A percentile compares a stretch with the other conserved stretches of the same genome.
phyloP scores from a whole-genome alignment of 768 basidiomycete genomes.

The Porpolomopsis calyptriformis region DNA sequence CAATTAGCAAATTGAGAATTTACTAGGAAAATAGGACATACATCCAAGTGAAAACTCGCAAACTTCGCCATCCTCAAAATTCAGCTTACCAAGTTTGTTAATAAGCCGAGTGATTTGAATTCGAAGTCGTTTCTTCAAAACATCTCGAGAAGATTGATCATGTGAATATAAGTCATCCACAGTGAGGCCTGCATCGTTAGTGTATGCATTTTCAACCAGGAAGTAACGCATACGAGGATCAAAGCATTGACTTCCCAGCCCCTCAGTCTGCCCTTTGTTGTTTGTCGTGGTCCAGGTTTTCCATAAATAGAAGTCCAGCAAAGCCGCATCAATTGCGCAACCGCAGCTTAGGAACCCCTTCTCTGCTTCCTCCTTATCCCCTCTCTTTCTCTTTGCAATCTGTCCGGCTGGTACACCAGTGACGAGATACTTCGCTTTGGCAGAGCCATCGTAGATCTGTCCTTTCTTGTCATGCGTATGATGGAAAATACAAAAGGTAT shows the following conservation, averaged over 20 bases:
- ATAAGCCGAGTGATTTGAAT: background rate
- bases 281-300: slow-evolving; percentile 4
- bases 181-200: background rate
- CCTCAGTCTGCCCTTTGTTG: background rate
- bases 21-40: no score
- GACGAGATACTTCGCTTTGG: background rate
- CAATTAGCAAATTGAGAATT: no score
- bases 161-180: background rate
- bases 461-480: background rate
- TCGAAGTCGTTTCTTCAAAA: background rate
- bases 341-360: slow-evolving; percentile 1
- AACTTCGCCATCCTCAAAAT: no score
- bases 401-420: background rate
- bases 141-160: background rate
- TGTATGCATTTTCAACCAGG: background rate
- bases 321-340: background rate
- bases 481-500: background rate
- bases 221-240: background rate
- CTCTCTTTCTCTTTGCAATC: background rate
- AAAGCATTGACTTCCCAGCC: background rate
- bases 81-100: background rate
- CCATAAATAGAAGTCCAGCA: slow-evolving; percentile 6
- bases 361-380: background rate
- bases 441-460: background rate
- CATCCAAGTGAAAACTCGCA: no score